Evolutionary conservation across 2,329 filamentous ascomycete genomes (phyloP), one percentile per base, ranked within the genome.

Genomic region (Alternaria burnsii): DNA sequence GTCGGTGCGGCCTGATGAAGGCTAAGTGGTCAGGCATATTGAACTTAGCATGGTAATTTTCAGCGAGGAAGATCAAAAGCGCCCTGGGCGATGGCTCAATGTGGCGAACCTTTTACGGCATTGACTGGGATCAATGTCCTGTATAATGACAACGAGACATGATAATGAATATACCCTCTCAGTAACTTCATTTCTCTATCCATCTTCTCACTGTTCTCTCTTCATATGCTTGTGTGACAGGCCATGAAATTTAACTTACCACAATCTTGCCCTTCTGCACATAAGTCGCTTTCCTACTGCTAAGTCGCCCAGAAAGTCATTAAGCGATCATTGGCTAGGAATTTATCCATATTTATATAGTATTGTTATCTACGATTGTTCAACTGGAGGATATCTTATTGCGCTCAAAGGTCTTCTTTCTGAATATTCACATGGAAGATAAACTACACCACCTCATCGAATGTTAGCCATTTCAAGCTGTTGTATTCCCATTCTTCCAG

Each of bases 61-160:
- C 53, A 50, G 18, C 34, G n/a, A 41, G 32, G 59, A 55, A 32
- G 52, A 60, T 30, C 34, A 62, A 61, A 56, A 63, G 51, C 48
- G 54, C 52, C 58, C 56, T 46, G 50, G 56, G 59, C 40, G 26
- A 52, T 52, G 48, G 58, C 50, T 55, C 51, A 32, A 54, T 48
- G 40, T 47, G 43, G 55, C 38, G 40, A 52, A 30, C 50, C 30
- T 58, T 41, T 32, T 36, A 58, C 18, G 59, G 44, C 59, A 63
- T 63, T 59, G 57, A 52, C 58, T 26, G 38, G 36, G 38, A 52
- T 59, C 46, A 55, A 58, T 60, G 57, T 57, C 48, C 43, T 61
- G 34, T 51, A 53, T 61, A 61, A 68, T 50, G 61, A 68, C 51
- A 60, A 66, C 54, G 62, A 65, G 59, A 65, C 44, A 68, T 55